phyloP scores from a whole-genome alignment of 2,329 filamentous ascomycete species.

The Stemphylium beticola region DNA sequence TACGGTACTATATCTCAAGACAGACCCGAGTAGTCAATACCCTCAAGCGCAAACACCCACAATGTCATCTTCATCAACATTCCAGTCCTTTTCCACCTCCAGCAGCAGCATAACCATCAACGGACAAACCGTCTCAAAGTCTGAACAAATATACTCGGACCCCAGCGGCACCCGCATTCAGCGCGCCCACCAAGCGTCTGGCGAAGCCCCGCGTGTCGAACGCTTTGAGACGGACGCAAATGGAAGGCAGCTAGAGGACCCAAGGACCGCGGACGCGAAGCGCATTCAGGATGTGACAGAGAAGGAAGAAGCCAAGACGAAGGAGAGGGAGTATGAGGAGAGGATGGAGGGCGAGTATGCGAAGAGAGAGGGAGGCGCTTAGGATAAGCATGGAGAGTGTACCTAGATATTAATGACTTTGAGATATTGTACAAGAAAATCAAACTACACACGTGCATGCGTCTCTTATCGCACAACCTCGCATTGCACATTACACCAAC shows the following conservation, averaged over 20 bases:
- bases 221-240: slow-evolving; percentile 29
- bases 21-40: neutral
- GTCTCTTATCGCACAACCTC: too few relatives aligned
- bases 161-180: slow-evolving; percentile 38
- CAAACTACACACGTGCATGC: too few relatives aligned
- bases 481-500: too few relatives aligned
- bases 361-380: slow-evolving; percentile 53
- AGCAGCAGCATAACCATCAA: slow-evolving; percentile 34
- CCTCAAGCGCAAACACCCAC: slow-evolving; percentile 8
- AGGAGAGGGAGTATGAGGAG: slow-evolving; percentile 49
- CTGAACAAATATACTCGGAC: slow-evolving; percentile 33
- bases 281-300: slow-evolving; percentile 45
- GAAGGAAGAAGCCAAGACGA: slow-evolving; percentile 39
- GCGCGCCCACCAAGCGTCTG: slow-evolving; percentile 35
- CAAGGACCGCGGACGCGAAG: slow-evolving; percentile 5
- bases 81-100: slow-evolving; percentile 35
- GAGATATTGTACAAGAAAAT: too few relatives aligned
- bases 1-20: neutral
- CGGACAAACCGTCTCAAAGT: slow-evolving; percentile 35
- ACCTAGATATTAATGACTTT: too few relatives aligned
- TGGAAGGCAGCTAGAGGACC: slow-evolving; percentile 26
- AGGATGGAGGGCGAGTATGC: slow-evolving; percentile 54
- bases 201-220: slow-evolving; percentile 34
- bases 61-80: slow-evolving; percentile 25
- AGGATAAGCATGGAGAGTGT: neutral